A percentile compares a stretch with the other conserved stretches of the same genome.
Conservation (phyloP, 2,329 filamentous ascomycete species). For the Rutstroemia sp. region DNA sequence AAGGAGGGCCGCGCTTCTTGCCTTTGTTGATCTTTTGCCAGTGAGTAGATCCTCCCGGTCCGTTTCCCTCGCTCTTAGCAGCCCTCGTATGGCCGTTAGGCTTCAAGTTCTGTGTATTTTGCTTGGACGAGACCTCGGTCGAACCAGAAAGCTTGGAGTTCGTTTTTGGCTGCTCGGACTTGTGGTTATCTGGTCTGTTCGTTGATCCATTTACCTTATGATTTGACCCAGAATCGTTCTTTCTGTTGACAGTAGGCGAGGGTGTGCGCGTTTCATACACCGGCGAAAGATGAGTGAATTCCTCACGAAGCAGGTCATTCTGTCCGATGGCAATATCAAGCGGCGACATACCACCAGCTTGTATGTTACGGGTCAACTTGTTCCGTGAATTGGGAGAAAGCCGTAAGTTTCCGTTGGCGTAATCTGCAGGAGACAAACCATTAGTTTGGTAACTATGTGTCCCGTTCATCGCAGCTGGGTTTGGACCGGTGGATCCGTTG, state of each 20-base stretch:
- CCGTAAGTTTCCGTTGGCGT: slow-evolving; percentile 15
- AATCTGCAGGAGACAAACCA: slow-evolving; percentile 16
- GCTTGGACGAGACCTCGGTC: slow-evolving; percentile 31
- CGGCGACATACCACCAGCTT: slow-evolving; percentile 26
- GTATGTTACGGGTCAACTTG: slow-evolving; percentile 18
- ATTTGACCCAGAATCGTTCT: slow-evolving; percentile 36
- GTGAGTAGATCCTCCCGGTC: slow-evolving; percentile 26
- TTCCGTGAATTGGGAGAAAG: slow-evolving; percentile 25
- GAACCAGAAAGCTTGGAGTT: slow-evolving; percentile 9
- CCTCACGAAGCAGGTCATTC: slow-evolving; percentile 22
- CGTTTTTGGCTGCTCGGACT: slow-evolving; percentile 9
- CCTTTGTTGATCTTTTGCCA: slow-evolving; percentile 53
- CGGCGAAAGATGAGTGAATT: slow-evolving; percentile 51
- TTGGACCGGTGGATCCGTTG: slow-evolving; percentile 18
- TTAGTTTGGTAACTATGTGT: slow-evolving; percentile 13
- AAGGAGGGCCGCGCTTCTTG: slow-evolving; percentile 39
- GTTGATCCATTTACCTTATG: slow-evolving; percentile 12
- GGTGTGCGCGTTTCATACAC: slow-evolving; percentile 68
- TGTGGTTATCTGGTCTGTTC: slow-evolving; percentile 14
- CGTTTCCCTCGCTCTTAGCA: slow-evolving; percentile 46
- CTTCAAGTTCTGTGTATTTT: slow-evolving; percentile 23
- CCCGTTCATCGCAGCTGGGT: slow-evolving; percentile 7
- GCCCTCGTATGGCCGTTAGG: slow-evolving; percentile 47
- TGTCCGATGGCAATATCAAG: slow-evolving; percentile 26
- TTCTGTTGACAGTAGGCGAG: slow-evolving; percentile 55